These are phyloP conservation scores for Nannochloropsis salina DNA, from an alignment of 108 stramenopile genomes.

Conservation along the genomic window DNA sequence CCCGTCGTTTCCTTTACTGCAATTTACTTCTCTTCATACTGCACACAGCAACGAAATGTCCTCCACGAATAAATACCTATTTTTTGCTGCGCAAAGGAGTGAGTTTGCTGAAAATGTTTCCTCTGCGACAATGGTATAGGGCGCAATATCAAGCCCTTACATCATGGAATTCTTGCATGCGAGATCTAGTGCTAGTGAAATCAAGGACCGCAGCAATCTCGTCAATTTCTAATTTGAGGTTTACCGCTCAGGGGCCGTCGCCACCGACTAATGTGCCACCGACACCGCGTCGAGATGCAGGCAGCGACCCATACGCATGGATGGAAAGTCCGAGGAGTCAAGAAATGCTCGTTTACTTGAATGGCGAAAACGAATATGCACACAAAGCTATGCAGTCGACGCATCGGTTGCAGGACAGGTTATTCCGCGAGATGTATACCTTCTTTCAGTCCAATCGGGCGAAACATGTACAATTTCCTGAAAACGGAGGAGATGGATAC, in stretches of 20 bases:
- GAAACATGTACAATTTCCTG: background rate
- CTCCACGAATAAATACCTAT: no score
- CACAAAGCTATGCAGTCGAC: slow-evolving; percentile 17
- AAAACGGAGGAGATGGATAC: slow-evolving; percentile 10
- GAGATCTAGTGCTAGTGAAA: no score
- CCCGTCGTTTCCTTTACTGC: no score
- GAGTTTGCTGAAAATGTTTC: no score
- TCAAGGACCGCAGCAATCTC: no score
- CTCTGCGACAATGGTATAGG: no score
- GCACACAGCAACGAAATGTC: no score
- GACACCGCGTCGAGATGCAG: background rate
- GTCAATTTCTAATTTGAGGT: no score
- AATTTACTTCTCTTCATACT: no score
- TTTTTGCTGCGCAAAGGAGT: no score
- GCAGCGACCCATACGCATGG: background rate
- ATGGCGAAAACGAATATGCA: background rate
- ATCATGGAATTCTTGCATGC: no score
- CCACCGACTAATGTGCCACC: slow-evolving; percentile 15
- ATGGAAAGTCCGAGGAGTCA: background rate
- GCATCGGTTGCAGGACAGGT: background rate
- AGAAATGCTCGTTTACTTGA: background rate
- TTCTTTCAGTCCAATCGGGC: background rate
- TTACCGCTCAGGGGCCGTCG: background rate
- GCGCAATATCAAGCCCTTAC: no score
- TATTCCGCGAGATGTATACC: background rate